A percentile compares a stretch with the other conserved stretches of the same genome.
These are phyloP conservation scores for Hemisphaericaspora subhashii DNA, from an alignment of 1,139 yeast genomes.

Conservation along the genomic window DNA sequence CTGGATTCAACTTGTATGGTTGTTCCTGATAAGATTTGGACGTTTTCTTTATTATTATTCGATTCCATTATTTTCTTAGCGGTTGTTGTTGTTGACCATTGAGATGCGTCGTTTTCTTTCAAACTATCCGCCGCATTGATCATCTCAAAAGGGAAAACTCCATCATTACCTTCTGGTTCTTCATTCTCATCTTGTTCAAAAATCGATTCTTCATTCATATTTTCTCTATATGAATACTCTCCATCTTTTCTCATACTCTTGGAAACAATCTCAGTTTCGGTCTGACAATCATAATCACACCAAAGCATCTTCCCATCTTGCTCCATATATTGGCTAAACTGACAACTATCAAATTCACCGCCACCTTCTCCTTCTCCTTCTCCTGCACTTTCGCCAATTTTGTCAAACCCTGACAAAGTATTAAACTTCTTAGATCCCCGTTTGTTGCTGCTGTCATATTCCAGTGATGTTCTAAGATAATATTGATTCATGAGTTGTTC, in stretches of 20 bases:
- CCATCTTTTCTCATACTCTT: neutral
- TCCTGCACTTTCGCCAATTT: no score
- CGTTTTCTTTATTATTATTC: neutral
- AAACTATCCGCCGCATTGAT: neutral
- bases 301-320: neutral
- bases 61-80: neutral
- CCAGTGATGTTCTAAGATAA: no score
- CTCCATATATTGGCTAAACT: no score
- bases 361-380: no score
- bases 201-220: no score
- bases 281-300: neutral
- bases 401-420: no score
- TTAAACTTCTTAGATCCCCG: no score
- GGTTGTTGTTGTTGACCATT: neutral
- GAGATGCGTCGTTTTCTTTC: neutral
- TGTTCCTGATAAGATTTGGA: neutral
- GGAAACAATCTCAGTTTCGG: neutral
- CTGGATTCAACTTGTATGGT: neutral
- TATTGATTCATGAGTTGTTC: neutral
- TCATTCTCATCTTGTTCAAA: no score
- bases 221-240: neutral
- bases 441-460: no score
- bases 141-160: neutral
- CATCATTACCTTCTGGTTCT: no score
- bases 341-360: neutral